phyloP scores from a whole-genome alignment of 1,139 yeast species.

The Sugiyamaella sp. region DNA sequence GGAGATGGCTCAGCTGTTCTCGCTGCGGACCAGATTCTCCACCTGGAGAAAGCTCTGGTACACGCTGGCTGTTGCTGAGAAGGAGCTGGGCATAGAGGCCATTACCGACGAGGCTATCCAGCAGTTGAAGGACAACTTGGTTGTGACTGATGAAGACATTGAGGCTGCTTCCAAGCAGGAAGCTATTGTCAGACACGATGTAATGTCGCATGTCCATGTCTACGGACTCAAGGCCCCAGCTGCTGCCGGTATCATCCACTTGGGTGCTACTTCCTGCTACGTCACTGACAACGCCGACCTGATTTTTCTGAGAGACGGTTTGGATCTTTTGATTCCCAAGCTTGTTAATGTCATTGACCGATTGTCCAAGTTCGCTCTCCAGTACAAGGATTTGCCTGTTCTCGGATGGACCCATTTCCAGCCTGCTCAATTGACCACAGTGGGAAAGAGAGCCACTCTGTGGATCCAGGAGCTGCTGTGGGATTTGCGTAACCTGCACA shows the following conservation, averaged over 20 bases:
- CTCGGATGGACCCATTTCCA: constrained; percentile 99
- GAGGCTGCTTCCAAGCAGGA: constrained; percentile 89
- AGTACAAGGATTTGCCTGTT: constrained; percentile 94
- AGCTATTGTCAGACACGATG: constrained; percentile 98
- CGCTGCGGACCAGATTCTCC: constrained; percentile 89
- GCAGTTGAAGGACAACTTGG: constrained; percentile 76
- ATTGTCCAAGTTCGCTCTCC: constrained; percentile 81
- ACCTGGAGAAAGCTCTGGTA: constrained; percentile 99
- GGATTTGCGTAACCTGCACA: constrained; percentile 94
- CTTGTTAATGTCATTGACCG: constrained; percentile 94
- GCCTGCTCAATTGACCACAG: constrained; percentile 98
- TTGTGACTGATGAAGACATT: constrained; percentile 90
- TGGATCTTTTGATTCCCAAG: constrained; percentile 90
- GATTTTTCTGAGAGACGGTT: constrained; percentile 93
- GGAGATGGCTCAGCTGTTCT: constrained; percentile 93
- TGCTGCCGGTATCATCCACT: constrained; percentile 96
- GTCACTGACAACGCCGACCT: constrained; percentile 98
- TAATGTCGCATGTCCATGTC: constrained; percentile 98
- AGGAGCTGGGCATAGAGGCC: constrained; percentile 81
- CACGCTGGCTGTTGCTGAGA: constrained; percentile 93
- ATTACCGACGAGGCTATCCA: constrained; percentile 89
- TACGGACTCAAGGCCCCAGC: constrained; percentile 92
- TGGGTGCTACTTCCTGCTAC: constrained; percentile 97
- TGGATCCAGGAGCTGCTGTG: constrained; percentile 98
- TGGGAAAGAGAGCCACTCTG: constrained; percentile 96